A percentile compares a stretch with the other conserved stretches of the same genome.
These are phyloP conservation scores for Athelia psychrophila DNA, from an alignment of 1,284 basidiomycete species.

Conservation along the genomic window DNA sequence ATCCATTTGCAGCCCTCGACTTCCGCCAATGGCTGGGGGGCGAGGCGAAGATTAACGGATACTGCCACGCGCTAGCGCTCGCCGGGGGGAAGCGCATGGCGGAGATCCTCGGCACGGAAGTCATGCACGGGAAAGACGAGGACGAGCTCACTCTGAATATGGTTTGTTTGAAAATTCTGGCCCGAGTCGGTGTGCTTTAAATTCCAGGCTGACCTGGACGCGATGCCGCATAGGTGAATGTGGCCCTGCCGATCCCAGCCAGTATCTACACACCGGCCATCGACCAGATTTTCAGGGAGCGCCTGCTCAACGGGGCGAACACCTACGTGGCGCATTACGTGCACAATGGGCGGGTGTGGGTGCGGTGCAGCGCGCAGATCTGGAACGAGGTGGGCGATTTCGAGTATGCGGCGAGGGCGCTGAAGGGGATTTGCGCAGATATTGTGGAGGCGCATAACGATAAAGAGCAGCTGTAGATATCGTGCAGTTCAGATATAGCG, in stretches of 20 bases:
- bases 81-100: constrained; percentile 68
- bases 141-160: constrained; percentile 69
- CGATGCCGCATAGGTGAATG: constrained; percentile 42
- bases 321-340: constrained; percentile 27
- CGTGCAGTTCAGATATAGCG: too few species aligned
- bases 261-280: constrained; percentile 29
- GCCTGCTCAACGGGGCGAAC: constrained; percentile 39
- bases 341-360: constrained; percentile 55
- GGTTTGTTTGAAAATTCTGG: constrained; percentile 48
- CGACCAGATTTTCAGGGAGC: constrained; percentile 28
- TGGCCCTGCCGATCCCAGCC: constrained; percentile 50
- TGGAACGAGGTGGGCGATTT: constrained; percentile 73
- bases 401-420: constrained; percentile 41
- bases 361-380: constrained; percentile 62
- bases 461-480: not conserved
- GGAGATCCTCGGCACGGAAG: constrained; percentile 60
- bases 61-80: constrained; percentile 74
- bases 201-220: too few species aligned
- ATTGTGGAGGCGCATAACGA: constrained; percentile 15
- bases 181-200: not conserved
- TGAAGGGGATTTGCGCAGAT: constrained; percentile 35
- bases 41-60: constrained; percentile 74
- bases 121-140: constrained; percentile 47
- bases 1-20: constrained; percentile 51
- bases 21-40: constrained; percentile 85